Evolutionary conservation across 2,329 filamentous ascomycete species (phyloP).

Genomic region (Boeremia lycopersici): DNA sequence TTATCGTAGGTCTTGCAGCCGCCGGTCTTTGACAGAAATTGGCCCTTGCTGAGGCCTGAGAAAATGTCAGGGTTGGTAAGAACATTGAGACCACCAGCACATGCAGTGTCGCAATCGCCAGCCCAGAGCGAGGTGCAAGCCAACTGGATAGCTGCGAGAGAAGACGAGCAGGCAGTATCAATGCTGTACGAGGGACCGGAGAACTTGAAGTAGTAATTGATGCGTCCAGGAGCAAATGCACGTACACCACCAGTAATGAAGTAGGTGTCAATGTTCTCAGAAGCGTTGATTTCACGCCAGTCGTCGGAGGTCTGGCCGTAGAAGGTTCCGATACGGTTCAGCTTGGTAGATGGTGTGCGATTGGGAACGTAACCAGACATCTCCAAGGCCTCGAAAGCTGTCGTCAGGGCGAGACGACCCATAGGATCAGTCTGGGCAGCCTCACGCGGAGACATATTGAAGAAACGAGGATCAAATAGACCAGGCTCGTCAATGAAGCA

Average conservation of each 20-base stretch:
- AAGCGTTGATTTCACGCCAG: conserved; percentile 76
- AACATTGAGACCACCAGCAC: conserved; percentile 78
- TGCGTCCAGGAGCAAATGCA: conserved; percentile 67
- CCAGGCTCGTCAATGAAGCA: conserved; percentile 79
- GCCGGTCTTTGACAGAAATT: conserved; percentile 78
- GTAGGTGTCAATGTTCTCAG: conserved; percentile 73
- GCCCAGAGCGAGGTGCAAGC: conserved; percentile 75
- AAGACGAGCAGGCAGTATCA: conserved; percentile 81
- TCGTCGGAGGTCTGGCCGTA: conserved; percentile 79
- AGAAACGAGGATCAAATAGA: conserved; percentile 81
- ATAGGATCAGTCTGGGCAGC: conserved; percentile 82
- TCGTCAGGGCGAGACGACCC: conserved; percentile 76
- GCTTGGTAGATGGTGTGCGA: conserved; percentile 69
- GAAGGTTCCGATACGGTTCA: conserved; percentile 71
- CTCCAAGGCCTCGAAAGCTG: conserved; percentile 81
- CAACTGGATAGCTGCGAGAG: conserved; percentile 72
- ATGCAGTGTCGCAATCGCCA: conserved; percentile 79
- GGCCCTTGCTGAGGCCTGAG: conserved; percentile 74
- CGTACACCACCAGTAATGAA: conserved; percentile 68
- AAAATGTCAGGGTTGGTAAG: conserved; percentile 84
- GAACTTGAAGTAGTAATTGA: conserved; percentile 81
- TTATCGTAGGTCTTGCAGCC: conserved; percentile 83
- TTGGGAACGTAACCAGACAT: conserved; percentile 79
- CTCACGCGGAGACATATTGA: conserved; percentile 85
- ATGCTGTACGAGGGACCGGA: conserved; percentile 73